Evolutionary conservation across 2,329 filamentous ascomycete genomes (phyloP).

Genomic region (Trichoderma asperellum): DNA sequence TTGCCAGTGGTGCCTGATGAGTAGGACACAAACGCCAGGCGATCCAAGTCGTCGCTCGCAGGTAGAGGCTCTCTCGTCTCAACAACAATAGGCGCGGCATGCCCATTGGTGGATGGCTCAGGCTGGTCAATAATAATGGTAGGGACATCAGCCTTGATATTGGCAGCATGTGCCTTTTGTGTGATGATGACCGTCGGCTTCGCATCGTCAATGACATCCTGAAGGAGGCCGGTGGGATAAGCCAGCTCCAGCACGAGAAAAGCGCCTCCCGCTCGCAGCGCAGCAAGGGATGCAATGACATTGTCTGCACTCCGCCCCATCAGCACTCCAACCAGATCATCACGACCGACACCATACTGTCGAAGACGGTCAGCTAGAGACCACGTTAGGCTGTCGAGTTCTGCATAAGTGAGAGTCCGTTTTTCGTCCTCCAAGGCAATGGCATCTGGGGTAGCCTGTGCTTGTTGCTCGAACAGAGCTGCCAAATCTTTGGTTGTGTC

Average conservation of each 20-base stretch:
- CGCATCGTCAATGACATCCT: conserved; percentile 78
- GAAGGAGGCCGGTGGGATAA: conserved; percentile 72
- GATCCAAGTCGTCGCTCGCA: conserved; percentile 69
- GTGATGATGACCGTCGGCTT: conserved; percentile 73
- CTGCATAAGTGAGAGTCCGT: conserved; percentile 69
- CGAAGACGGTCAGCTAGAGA: conserved; percentile 67
- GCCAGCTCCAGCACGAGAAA: conserved; percentile 81
- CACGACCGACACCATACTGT: conserved; percentile 69
- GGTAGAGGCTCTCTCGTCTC: conserved; percentile 57
- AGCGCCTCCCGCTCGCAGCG: conserved; percentile 77
- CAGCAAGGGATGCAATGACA: conserved; percentile 76
- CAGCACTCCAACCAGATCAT: conserved; percentile 75
- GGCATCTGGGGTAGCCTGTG: conserved; percentile 67
- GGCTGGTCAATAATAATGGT: conserved; percentile 66
- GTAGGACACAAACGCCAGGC: conserved; percentile 79
- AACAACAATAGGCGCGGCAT: conserved; percentile 37
- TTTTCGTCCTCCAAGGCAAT: conserved; percentile 73
- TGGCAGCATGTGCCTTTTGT: conserved; percentile 63
- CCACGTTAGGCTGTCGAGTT: conserved; percentile 70
- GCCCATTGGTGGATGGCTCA: conserved; percentile 37
- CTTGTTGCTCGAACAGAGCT: conserved; percentile 72
- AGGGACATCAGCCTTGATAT: conserved; percentile 66
- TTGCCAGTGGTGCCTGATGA: conserved; percentile 77
- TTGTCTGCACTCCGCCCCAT: conserved; percentile 77
- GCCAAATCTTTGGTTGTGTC: conserved; percentile 74